Evolutionary conservation across 495 filamentous ascomycete genomes (phyloP), one percentile per base, ranked within the genome.

Genomic region (Penicillium goetzii): DNA sequence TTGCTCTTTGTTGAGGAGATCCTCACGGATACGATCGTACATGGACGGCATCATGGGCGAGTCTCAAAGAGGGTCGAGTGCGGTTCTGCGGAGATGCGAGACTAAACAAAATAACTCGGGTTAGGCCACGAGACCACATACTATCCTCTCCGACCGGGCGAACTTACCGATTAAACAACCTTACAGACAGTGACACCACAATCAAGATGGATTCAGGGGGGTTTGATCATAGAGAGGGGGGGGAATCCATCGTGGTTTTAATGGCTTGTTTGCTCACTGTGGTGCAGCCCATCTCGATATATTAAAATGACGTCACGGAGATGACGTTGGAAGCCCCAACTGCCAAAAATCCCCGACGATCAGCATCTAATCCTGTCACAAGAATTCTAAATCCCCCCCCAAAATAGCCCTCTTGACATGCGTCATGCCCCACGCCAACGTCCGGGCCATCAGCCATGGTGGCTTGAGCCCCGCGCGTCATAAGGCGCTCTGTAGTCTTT

Each of bases 21-120:
- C 79, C 14, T 80, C 63, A 55, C 73, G 73, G 66, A 80, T 81
- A 21, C 79, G 77, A 17, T 81, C 79, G 74, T 80, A 74, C 58
- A 81, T 81, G 21, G 71, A 58, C 15, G 76, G 69, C 77, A 80
- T 76, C 54, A 26, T 69, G 61, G 60, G 50, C n/a, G 52, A 17
- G 19, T 36, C 51, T 23, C 32, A n/a, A 25, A 34, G 15, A 36
- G 51, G 17, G 17, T 45, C 21, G 23, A 34, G 32, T 10, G 14
- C 11, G 33, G 51, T 54, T 9, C 19, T 19, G 5, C 17, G n/a
- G 19, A 45, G 19, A 45, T n/a, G 7, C 8, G 41, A 45, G 41
- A 47, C 43, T 47, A 21, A 25, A 47, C 21, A 23, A 23, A 12
- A 23, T 9, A 21, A 47, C 19, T 12, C n/a, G 5, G 12, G 19